Base-by-base conservation (phyloP, 495 filamentous ascomycete genomes). In the Darksidea phi region DNA sequence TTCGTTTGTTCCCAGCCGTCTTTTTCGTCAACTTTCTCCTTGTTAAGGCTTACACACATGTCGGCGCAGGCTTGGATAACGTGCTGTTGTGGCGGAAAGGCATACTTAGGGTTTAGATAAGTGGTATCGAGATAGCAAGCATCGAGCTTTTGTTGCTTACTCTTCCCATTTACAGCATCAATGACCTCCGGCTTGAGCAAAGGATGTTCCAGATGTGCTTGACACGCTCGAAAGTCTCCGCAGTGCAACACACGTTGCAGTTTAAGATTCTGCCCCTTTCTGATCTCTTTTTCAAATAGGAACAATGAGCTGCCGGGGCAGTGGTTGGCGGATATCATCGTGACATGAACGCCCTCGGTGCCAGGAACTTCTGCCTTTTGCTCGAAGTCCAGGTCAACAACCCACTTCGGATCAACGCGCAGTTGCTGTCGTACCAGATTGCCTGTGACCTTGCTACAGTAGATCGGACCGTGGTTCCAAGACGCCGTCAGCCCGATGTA, bases 81-180 rank as follows among this genome's bases (percentile, higher is more conserved):
- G 58, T 90, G 84, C 37, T 87, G 79, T 70, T 99, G 94, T 23
- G 80, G 85, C 0, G 95, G 94, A 68, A 99, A 99, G 0, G 92
- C 86, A 74, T 97, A 99, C 49, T 91, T 92, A 1, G 94, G 94
- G 57, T 90, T 94, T 1, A 99, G 79, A 69, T 99, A 99, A 0
- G 94, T 99, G 0, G 94, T 99, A 69, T 99, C 94, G 12, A 99
- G 80, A 69, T 99, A 99, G 72, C 95, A 96, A 18, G 88, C 82
- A 70, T 99, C 95, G 46, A 99, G 87, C 60, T 84, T 88, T 63
- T 97, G 94, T 63, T 92, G 88, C 36, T 79, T 84, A 1, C 74
- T 79, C 71, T 86, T 86, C 6, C 89, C 87, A 2, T 84, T 84
- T 17, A 86, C 74, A 3, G 80, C 69, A 58, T 94, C 86, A 10